These are phyloP conservation scores for Xerocomellus dryophilus DNA, from an alignment of 768 basidiomycete species.

Conservation along the genomic window DNA sequence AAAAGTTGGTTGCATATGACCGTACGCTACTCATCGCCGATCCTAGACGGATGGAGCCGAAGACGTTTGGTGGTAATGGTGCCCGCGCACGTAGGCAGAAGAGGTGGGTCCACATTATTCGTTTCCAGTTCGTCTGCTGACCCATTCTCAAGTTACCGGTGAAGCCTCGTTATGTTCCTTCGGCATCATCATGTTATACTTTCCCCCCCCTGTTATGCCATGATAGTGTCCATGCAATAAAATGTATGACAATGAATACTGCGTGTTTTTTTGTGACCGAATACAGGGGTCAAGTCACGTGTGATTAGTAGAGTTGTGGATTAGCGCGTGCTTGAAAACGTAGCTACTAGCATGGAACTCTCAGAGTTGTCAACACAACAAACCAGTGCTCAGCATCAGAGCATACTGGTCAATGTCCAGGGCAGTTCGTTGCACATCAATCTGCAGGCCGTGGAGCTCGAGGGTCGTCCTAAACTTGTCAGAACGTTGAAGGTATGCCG, in stretches of 20 bases:
- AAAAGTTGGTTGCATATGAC: slow-evolving; percentile 96
- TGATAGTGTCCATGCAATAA: slow-evolving; percentile 36
- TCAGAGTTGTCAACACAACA: slow-evolving; percentile 16
- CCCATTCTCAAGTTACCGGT: slow-evolving; percentile 62
- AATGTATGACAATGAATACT: slow-evolving; percentile 18
- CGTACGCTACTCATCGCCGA: slow-evolving; percentile 86
- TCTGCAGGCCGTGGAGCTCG: slow-evolving; percentile 54
- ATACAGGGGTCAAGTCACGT: slow-evolving; percentile 7
- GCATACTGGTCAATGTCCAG: slow-evolving; percentile 39
- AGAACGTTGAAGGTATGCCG: slow-evolving; percentile 45
- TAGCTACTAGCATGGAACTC: slow-evolving; percentile 25
- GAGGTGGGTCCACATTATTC: slow-evolving; percentile 48
- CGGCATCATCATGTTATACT: slow-evolving; percentile 46
- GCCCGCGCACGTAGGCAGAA: slow-evolving; percentile 98
- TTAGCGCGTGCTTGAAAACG: not conserved
- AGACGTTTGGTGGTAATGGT: slow-evolving; percentile 99
- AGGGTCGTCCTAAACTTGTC: slow-evolving; percentile 48
- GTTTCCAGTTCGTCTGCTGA: slow-evolving; percentile 11
- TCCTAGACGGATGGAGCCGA: slow-evolving; percentile 97
- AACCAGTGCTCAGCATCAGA: slow-evolving; percentile 13
- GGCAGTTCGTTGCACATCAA: slow-evolving; percentile 49
- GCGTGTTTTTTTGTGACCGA: not conserved
- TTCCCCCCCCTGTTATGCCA: slow-evolving; percentile 35
- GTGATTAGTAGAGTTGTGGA: not conserved
- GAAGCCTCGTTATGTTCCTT: slow-evolving; percentile 32